phyloP scores from a whole-genome alignment of 495 filamentous ascomycete species.

The Talaromyces adpressus region DNA sequence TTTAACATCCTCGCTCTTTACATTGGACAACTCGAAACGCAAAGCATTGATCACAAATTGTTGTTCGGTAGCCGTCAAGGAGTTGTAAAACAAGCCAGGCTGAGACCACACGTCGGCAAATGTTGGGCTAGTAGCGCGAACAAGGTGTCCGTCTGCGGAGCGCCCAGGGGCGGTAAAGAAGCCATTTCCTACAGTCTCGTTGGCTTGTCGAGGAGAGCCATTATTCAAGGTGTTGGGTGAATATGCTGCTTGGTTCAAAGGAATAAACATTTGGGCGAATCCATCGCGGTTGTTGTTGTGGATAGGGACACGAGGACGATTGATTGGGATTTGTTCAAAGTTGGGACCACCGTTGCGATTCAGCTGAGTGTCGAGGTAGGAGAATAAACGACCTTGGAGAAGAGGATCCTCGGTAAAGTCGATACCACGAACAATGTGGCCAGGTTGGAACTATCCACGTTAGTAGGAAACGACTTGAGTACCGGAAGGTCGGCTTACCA shows the following conservation, averaged over 20 bases:
- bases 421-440: slow-evolving; percentile 59
- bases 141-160: slow-evolving; percentile 42
- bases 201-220: slow-evolving; percentile 61
- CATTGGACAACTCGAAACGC: slow-evolving; percentile 62
- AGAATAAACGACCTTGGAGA: slow-evolving; percentile 67
- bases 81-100: slow-evolving; percentile 72
- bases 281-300: slow-evolving; percentile 67
- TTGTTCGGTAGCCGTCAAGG: slow-evolving; percentile 59
- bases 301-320: slow-evolving; percentile 53
- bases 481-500: slow-evolving; percentile 35
- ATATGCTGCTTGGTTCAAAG: slow-evolving; percentile 48
- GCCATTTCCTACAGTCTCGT: slow-evolving; percentile 59
- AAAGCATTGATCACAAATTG: slow-evolving; percentile 75
- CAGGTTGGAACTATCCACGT: slow-evolving; percentile 22
- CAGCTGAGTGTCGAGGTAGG: slow-evolving; percentile 68
- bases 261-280: slow-evolving; percentile 38
- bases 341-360: slow-evolving; percentile 68
- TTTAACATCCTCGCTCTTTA: slow-evolving; percentile 46
- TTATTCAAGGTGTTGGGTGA: slow-evolving; percentile 60
- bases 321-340: slow-evolving; percentile 71
- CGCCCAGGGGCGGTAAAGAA: slow-evolving; percentile 68
- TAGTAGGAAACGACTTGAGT: background rate
- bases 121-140: slow-evolving; percentile 53
- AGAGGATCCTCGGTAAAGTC: slow-evolving; percentile 70
- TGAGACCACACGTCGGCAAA: slow-evolving; percentile 75